Base-by-base conservation (phyloP, 2,329 filamentous ascomycete species). In the Didymella lethalis region DNA sequence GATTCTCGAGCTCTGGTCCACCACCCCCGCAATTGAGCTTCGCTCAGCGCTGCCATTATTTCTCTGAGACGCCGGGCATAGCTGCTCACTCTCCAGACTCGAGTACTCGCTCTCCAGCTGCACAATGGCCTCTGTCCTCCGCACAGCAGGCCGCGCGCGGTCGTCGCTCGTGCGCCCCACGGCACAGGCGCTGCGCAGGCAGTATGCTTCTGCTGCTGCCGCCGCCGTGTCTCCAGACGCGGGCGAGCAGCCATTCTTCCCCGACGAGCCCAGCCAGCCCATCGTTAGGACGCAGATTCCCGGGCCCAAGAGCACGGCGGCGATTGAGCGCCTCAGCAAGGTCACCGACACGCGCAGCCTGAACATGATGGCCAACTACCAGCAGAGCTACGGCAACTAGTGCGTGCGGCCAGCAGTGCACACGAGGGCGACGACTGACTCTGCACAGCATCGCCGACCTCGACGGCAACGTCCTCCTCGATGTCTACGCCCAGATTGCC, bases 401-500 rank as follows among this genome's bases (percentile, higher is more conserved):
- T 40, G 16, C 2, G 36, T 40, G 36, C 36, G 8, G 7, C 36
- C 11, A 11, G 3, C n/a, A 10, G 36, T 8, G 1, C 4, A 20
- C 3, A 20, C 3, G 18, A 10, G 18, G 36, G 36, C 4, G 7
- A 20, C 11, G 4, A 5, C 36, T 40, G 18, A 40, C 18, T 1
- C 36, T 5, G n/a, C 36, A 40, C 7, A 40, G 36, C 67, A 87
- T 92, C 66, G 85, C 84, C 32, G 89, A 92, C 68, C 83, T 87
- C 0, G 89, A 92, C 71, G 89, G 88, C 65, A 91, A 92, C 71
- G 78, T 86, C 16, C 80, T 91, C 57, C 84, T 92, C n/a, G 89
- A 92, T 69, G 89, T 91, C 80, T 89, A 94, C 74, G 91, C 93
- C 50, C 93, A 97, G 80, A 97, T 97, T 73, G 93, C 93, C 63